These are phyloP conservation scores for Starmerella sp. DNA, from an alignment of 805 yeast species.

Conservation along the genomic window DNA sequence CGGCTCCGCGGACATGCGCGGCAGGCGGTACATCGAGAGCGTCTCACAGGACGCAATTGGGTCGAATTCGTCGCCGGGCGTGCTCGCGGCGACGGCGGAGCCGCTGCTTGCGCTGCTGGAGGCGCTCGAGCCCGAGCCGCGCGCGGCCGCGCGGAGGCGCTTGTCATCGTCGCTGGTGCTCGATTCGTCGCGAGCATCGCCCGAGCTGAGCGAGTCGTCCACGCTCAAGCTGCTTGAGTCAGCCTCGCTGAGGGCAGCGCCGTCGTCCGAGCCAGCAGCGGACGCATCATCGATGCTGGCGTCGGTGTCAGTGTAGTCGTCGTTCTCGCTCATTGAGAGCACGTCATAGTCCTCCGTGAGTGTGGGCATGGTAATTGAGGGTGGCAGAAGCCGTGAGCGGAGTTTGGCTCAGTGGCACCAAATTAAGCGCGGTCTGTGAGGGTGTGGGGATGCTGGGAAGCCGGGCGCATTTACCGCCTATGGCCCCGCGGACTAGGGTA, in stretches of 20 bases:
- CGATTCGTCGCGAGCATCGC: too few relatives aligned
- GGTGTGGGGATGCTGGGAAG: neutral
- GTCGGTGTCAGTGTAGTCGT: neutral
- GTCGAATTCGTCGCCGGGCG: neutral
- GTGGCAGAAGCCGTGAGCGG: neutral
- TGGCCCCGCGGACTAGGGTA: neutral
- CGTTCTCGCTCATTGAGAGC: slow-evolving; percentile 2
- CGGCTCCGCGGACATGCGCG: neutral
- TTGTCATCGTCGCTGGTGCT: too few relatives aligned
- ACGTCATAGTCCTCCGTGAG: neutral
- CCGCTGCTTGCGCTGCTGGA: neutral
- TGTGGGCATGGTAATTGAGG: neutral
- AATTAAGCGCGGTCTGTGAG: neutral
- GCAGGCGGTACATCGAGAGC: neutral
- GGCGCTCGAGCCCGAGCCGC: neutral
- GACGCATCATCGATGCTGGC: neutral
- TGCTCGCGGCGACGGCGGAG: neutral
- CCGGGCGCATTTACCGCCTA: neutral
- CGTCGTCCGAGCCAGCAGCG: neutral
- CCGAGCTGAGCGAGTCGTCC: too few relatives aligned
- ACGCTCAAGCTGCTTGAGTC: neutral
- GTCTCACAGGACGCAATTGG: neutral
- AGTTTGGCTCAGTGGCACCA: neutral
- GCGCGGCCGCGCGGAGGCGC: too few relatives aligned
- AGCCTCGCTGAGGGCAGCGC: neutral